Evolutionary conservation across 805 yeast species (phyloP).

Genomic region (Yamadazyma ubonensis): DNA sequence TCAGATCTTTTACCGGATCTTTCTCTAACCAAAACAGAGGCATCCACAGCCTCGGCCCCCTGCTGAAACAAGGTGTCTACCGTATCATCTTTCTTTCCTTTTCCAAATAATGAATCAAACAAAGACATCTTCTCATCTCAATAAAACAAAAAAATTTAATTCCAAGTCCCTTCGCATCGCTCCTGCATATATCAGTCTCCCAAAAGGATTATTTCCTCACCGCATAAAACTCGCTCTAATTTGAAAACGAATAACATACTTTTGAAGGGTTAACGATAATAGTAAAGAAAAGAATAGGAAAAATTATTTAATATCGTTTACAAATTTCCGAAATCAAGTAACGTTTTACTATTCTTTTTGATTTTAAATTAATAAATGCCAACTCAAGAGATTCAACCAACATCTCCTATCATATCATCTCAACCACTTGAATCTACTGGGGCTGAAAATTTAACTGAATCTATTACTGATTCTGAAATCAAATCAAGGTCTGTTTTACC

Average conservation of each 20-base stretch:
- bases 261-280: conserved; percentile 1
- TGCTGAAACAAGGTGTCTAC: conserved; percentile 32
- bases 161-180: conserved; percentile 1
- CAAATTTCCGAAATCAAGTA: neutral
- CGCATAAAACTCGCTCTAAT: conserved; percentile 6
- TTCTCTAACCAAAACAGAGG: conserved; percentile 22
- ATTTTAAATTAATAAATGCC: conserved; percentile 2
- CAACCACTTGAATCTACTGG: neutral
- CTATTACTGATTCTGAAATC: neutral
- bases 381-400: conserved; percentile 2
- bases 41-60: conserved; percentile 45
- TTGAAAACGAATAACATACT: conserved; percentile 2
- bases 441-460: neutral
- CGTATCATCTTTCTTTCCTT: conserved; percentile 25
- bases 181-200: conserved; percentile 6
- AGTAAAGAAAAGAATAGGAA: too few relatives aligned
- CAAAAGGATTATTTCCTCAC: conserved; percentile 2
- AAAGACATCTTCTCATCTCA: conserved; percentile 32
- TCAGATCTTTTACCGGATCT: conserved; percentile 18
- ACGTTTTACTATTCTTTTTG: too few relatives aligned
- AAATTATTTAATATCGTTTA: too few relatives aligned
- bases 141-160: conserved; percentile 11
- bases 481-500: too few relatives aligned
- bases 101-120: conserved; percentile 35
- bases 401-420: conserved; percentile 3